Percentiles rank a stretch among this genome's conserved stretches.
Conservation (phyloP, 2,329 filamentous ascomycete species). For the Nannizzia gypsea region DNA sequence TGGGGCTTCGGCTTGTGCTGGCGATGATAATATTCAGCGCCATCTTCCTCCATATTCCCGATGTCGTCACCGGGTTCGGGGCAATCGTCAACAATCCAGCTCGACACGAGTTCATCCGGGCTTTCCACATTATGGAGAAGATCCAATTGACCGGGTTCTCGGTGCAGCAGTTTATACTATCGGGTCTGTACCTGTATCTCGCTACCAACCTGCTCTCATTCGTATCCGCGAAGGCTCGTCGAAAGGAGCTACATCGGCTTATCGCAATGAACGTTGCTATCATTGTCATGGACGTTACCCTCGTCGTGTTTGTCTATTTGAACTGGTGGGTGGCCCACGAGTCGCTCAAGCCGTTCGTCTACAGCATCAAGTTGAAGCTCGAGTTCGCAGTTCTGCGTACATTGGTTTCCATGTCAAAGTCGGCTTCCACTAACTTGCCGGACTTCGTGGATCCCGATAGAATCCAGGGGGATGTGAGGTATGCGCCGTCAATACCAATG, state of each 20-base stretch:
- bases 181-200: constrained; percentile 39
- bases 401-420: constrained; percentile 19
- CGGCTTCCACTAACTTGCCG: neutral
- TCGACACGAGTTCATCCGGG: constrained; percentile 20
- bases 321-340: constrained; percentile 27
- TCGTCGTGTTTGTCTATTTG: constrained; percentile 28
- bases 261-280: constrained; percentile 33
- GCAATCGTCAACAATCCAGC: constrained; percentile 14
- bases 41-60: constrained; percentile 35
- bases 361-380: constrained; percentile 35
- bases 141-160: constrained; percentile 47
- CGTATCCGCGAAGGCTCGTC: constrained; percentile 12
- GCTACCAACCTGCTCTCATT: constrained; percentile 31
- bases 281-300: constrained; percentile 32
- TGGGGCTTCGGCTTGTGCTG: constrained; percentile 31
- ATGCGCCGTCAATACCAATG: neutral
- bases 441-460: neutral
- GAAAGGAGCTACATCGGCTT: constrained; percentile 28
- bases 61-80: constrained; percentile 36
- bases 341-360: constrained; percentile 24
- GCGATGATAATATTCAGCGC: constrained; percentile 38
- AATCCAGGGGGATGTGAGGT: neutral
- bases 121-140: constrained; percentile 41
- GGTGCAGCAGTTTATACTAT: constrained; percentile 45
- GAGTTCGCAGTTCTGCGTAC: constrained; percentile 43